Evolutionary conservation across 2,329 filamentous ascomycete genomes (phyloP), one percentile per base, ranked within the genome.

Genomic region (Alternaria brassicae): DNA sequence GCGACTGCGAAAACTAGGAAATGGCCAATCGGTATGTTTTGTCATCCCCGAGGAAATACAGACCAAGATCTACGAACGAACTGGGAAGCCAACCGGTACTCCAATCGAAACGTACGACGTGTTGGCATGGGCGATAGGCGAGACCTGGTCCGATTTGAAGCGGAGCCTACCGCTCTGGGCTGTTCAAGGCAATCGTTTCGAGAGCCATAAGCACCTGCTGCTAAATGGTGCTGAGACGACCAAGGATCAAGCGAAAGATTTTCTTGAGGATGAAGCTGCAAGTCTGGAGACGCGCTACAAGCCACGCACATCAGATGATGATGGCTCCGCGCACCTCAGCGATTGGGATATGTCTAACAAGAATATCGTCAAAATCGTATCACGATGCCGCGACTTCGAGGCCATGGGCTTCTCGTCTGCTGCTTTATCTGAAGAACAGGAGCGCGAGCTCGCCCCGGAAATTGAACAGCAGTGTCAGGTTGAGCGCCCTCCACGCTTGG

Each of bases 391-490:
- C 6, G 62, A 69, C 1, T 75, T 77, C 39, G 58, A 68, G 3
- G 71, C 74, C 5, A 59, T 71, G 40, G 53, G 68, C 2, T 66
- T 81, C 25, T 63, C 71, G 1, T 67, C 78, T 0, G 77, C 79
- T 0, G 74, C 76, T 0, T 73, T 90, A 0, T 77, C 85, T 3
- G 88, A 91, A 66, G 89, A 92, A 57, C 88, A 91, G 63, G 89
- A 92, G 68, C 81, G 89, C 0, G 89, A 91, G 61, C 77, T 92
- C 0, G 81, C 86, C 0, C 87, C 86, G 0, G 89, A 92, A 60
- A 81, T 85, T 1, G 86, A 91, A 63, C 76, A 83, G 25, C 86
- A 91, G 66, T 77, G 81, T 1, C 77, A 90, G 48, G 64, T 86
- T 0, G 78, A 90, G 62, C 78, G 78, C 1, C 84, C 86, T 0